Evolutionary conservation across 371 early-diverging fungal genomes (phyloP).

Genomic region (Syncephalis plumigaleata): DNA sequence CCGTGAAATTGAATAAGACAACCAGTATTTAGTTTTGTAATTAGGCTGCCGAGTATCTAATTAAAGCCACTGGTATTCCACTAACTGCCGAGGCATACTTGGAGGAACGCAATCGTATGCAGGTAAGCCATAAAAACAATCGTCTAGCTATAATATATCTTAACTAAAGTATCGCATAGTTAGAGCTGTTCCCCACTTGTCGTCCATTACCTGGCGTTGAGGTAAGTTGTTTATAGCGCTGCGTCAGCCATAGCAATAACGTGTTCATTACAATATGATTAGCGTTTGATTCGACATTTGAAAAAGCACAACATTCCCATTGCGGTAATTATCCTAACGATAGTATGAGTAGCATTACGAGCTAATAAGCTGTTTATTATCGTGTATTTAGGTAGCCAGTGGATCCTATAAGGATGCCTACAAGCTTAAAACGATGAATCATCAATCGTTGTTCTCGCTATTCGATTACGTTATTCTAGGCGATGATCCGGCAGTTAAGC

Average conservation of each 20-base stretch:
- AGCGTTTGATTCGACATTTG: conserved; percentile 58
- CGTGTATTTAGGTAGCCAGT: conserved; percentile 44
- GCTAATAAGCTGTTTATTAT: not conserved
- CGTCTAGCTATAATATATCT: conserved; percentile 5
- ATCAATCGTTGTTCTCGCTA: conserved; percentile 50
- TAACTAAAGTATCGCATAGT: conserved; percentile 21
- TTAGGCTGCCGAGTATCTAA: conserved; percentile 51
- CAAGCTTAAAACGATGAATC: conserved; percentile 46
- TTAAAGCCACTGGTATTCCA: conserved; percentile 36
- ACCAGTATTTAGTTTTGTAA: not conserved
- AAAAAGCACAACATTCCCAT: conserved; percentile 62
- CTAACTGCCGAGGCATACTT: conserved; percentile 69
- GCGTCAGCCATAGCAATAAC: not conserved
- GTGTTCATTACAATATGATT: not conserved
- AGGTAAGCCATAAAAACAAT: conserved; percentile 10
- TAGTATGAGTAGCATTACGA: not conserved
- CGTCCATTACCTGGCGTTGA: conserved; percentile 53
- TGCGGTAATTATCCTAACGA: conserved; percentile 24
- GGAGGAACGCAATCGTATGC: conserved; percentile 25
- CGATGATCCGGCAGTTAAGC: conserved; percentile 56
- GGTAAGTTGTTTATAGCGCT: conserved; percentile 9
- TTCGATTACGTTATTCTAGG: conserved; percentile 75
- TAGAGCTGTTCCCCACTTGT: conserved; percentile 36
- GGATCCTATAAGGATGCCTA: conserved; percentile 57
- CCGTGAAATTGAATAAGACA: not conserved